phyloP scores from a whole-genome alignment of 1,284 basidiomycete species.

The Serendipita sp. region DNA sequence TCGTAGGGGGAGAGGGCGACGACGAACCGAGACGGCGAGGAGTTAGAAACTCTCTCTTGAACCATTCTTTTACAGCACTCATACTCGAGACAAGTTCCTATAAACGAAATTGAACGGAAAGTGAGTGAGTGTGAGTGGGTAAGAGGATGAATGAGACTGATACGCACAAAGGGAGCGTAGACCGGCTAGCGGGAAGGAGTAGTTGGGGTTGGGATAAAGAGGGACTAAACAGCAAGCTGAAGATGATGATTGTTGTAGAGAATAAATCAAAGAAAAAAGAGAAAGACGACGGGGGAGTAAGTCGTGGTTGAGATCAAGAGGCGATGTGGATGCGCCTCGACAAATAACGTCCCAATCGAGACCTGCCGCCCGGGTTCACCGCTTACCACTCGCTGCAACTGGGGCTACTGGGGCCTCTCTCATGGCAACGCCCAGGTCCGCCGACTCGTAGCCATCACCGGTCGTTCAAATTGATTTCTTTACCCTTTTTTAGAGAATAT shows the following conservation, averaged over 20 bases:
- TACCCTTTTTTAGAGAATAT: no score
- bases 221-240: slow-evolving; percentile 19
- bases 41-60: slow-evolving; percentile 50
- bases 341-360: neutral
- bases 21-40: slow-evolving; percentile 34
- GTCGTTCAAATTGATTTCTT: no score
- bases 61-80: slow-evolving; percentile 43
- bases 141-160: slow-evolving; percentile 15
- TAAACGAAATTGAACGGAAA: slow-evolving; percentile 12
- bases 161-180: slow-evolving; percentile 21
- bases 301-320: slow-evolving; percentile 6
- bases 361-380: neutral
- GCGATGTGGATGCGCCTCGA: neutral
- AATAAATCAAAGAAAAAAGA: slow-evolving; percentile 17
- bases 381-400: neutral
- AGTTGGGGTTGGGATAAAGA: slow-evolving; percentile 12
- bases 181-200: slow-evolving; percentile 38
- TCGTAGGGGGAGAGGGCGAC: neutral
- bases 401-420: no score
- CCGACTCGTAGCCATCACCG: no score
- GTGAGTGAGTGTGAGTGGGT: neutral
- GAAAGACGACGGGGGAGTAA: slow-evolving; percentile 11
- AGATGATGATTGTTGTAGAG: slow-evolving; percentile 12
- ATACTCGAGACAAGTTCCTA: slow-evolving; percentile 23
- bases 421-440: no score